Evolutionary conservation across 768 basidiomycete genomes (phyloP).

Genomic region (Rhodotorula sphaerocarpa): DNA sequence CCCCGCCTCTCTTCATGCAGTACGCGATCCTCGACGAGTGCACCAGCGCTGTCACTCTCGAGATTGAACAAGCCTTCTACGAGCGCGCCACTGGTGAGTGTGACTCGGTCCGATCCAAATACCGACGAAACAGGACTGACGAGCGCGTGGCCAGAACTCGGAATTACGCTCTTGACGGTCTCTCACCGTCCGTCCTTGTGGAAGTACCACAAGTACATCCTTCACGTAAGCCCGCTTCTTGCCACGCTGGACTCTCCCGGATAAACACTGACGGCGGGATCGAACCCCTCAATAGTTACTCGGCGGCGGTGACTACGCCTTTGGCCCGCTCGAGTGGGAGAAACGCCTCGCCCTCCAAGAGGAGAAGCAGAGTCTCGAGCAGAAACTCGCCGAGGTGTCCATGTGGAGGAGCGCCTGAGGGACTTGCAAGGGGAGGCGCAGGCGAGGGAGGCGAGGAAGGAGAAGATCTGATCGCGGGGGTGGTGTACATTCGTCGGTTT

Average conservation of each 20-base stretch:
- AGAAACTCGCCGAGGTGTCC: constrained; percentile 71
- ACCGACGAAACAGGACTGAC: too few relatives aligned
- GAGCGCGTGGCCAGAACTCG: constrained; percentile 49
- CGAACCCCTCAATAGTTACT: too few relatives aligned
- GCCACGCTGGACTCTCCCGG: too few relatives aligned
- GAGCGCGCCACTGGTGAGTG: constrained; percentile 71
- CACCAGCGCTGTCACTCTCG: constrained; percentile 83
- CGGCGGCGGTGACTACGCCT: constrained; percentile 89
- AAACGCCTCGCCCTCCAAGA: constrained; percentile 82
- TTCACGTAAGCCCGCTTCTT: constrained; percentile 32
- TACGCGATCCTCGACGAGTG: constrained; percentile 96
- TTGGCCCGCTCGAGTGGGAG: constrained; percentile 82
- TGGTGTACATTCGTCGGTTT: neutral
- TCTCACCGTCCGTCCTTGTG: constrained; percentile 90
- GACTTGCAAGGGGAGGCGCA: constrained; percentile 39
- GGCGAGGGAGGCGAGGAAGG: constrained; percentile 21
- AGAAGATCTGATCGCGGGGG: constrained; percentile 9
- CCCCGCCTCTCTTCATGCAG: constrained; percentile 47
- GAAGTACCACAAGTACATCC: constrained; percentile 50
- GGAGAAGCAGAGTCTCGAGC: constrained; percentile 82
- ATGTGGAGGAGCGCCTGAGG: constrained; percentile 42
- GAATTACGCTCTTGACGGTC: constrained; percentile 87
- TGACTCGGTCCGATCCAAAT: too few relatives aligned
- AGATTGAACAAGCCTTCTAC: constrained; percentile 92
- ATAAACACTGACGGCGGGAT: too few relatives aligned